Percentiles rank a stretch among this genome's conserved stretches.
These are phyloP conservation scores for Helotiales sp. DNA, from an alignment of 2,329 filamentous ascomycete genomes.

Conservation along the genomic window DNA sequence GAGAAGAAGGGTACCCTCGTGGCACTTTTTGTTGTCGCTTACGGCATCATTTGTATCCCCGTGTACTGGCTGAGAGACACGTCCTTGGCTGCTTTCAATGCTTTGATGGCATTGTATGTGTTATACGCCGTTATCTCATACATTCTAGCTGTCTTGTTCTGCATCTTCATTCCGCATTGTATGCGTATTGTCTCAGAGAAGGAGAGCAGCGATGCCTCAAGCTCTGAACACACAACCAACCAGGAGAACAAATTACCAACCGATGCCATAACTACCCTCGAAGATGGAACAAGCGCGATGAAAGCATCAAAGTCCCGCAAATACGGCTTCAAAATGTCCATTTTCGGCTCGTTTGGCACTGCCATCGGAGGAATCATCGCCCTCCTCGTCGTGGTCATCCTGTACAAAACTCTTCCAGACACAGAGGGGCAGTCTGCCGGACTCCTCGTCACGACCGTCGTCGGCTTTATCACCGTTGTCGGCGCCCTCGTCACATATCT, in stretches of 20 bases:
- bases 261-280: not conserved
- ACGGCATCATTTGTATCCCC: constrained; percentile 12
- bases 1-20: constrained; percentile 12
- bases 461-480: constrained; percentile 10
- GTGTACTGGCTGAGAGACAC: constrained; percentile 13
- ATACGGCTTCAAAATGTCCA: constrained; percentile 16
- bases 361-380: constrained; percentile 1
- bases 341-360: not conserved
- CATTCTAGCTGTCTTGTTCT: constrained; percentile 8
- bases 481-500: constrained; percentile 3
- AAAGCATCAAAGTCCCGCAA: not conserved
- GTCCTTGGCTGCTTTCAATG: not conserved
- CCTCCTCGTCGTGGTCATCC: constrained; percentile 10
- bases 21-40: not conserved
- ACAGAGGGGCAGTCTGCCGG: not conserved
- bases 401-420: not conserved
- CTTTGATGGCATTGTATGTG: constrained; percentile 13
- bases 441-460: constrained; percentile 8
- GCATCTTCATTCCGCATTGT: constrained; percentile 18
- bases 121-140: constrained; percentile 16
- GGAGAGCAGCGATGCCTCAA: not conserved
- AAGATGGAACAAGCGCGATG: not conserved
- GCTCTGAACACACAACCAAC: not conserved
- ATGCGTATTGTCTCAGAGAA: constrained; percentile 10
- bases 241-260: constrained; percentile 2